Evolutionary conservation across 2,329 filamentous ascomycete genomes (phyloP), one percentile per base, ranked within the genome.

Genomic region (Colletotrichum lupini): DNA sequence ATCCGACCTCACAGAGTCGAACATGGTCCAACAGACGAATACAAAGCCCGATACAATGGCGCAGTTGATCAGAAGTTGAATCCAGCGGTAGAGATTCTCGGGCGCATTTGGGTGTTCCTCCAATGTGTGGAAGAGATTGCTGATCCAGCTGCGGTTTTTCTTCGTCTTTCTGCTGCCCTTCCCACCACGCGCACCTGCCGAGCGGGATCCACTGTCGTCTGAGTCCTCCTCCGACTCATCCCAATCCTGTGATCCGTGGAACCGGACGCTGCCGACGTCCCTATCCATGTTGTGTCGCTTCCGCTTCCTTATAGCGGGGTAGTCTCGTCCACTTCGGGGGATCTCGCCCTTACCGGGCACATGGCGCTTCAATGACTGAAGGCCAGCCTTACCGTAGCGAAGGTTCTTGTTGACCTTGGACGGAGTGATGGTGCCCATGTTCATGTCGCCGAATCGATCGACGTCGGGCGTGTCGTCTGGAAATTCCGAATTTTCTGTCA

Each of bases 1-100:
- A 80, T 98, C 95, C 28, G 89, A 87, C 16, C 92, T 91, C 65
- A 97, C 91, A 9, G 93, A 92, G 16, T 87, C 85, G 76, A 94
- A 90, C 77, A 94, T 89, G 1, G 89, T 87, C 84, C 92, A 94
- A 57, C 68, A 74, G 56, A 94, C 85, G 81, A 93, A 96, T 53
- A 91, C 83, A 67, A 88, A 82, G 14, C 87, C 81, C 5, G 82
- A 81, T 5, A 92, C 86, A 19, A 93, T 84, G 73, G 90, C 87
- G 59, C 91, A 80, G 79, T 94, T 95, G 83, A 95, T 88, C 2
- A 87, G 79, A 4, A 92, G 83, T 68, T 89, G 87, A 42, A 92
- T 81, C 87, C 90, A 92, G 74, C 87, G 86, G 60, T 88, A 89
- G 53, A 91, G 81, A 72, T 91, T 88, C 30, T 89, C 87, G 1